Base-by-base conservation (phyloP, 108 stramenopile species). In the Hondaea fermentalgiana region DNA sequence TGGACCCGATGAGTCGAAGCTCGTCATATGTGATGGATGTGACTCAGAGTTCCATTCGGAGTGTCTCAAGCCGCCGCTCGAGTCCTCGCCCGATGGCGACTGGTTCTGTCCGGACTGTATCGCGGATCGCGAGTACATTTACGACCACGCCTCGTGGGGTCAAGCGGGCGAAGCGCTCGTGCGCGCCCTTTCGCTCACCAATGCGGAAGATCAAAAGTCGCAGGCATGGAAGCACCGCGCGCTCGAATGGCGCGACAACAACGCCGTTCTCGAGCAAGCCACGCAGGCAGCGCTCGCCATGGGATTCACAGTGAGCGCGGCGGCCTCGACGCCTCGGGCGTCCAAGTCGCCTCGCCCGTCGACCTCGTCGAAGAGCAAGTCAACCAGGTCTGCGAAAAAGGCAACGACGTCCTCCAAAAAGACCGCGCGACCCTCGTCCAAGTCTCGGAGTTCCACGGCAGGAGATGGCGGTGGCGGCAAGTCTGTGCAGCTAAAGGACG, bases 111-210 rank as follows among this genome's bases (percentile, higher is more conserved):
- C 45, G 14, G 76, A 83, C 51, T 83, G 76, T 23, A 12, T 83
- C n/a, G 51, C 44, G 28, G 76, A 83, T 53, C 76, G 76, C 23
- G 76, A 83, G 76, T 83, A 83, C 76, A 53, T 83, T 21, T 83
- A 83, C 51, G 76, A 83, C 51, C 76, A 83, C 76, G 45, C 49
- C 10, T 83, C 76, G 45, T 83, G 76, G 76, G 76, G 76, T 12
- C 16, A 83, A 6, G 51, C 49, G 16, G 76, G 76, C 25, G 51
- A 53, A 35, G 28, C 76, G 0, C 51, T 83, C 12, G 76, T 83
- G 12, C 76, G 51, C 6, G 49, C 51, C 6, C 43, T 83, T 6
- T 45, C n/a, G 6, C 12, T 53, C 19, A 35, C 23, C n/a, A 28
- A 23, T 45, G 6, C 25, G 0, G 45, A 53, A 28, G 51, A 47